Evolutionary conservation across 768 basidiomycete genomes (phyloP).

Genomic region (Suillus tomentosus): DNA sequence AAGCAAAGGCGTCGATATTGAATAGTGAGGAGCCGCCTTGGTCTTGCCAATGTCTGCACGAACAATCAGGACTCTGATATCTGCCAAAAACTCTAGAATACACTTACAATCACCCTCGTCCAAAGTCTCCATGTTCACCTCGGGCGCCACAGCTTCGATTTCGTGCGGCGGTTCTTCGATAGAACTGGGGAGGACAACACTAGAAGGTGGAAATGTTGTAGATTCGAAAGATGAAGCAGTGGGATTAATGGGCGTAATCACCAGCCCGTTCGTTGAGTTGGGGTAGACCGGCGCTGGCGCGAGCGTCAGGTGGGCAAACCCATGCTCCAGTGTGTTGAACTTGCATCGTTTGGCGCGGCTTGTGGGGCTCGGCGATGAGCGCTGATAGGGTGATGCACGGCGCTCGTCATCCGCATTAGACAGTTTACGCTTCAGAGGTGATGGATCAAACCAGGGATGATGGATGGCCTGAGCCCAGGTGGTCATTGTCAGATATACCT

Average conservation of each 20-base stretch:
- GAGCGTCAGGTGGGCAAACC: slow-evolving; percentile 54
- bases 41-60: not conserved
- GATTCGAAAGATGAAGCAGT: slow-evolving; percentile 8
- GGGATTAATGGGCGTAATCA: slow-evolving; percentile 10
- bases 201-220: slow-evolving; percentile 16
- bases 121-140: slow-evolving; percentile 73
- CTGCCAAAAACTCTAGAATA: too few species aligned
- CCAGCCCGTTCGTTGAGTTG: slow-evolving; percentile 4
- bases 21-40: not conserved
- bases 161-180: slow-evolving; percentile 43
- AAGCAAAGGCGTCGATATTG: slow-evolving; percentile 43
- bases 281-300: slow-evolving; percentile 6
- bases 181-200: slow-evolving; percentile 35
- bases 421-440: slow-evolving; percentile 43
- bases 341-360: slow-evolving; percentile 52
- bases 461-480: slow-evolving; percentile 38
- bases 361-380: slow-evolving; percentile 44
- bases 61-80: not conserved
- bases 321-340: slow-evolving; percentile 53
- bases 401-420: slow-evolving; percentile 23
- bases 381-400: slow-evolving; percentile 14
- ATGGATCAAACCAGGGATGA: slow-evolving; percentile 48
- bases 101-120: slow-evolving; percentile 65
- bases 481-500: slow-evolving; percentile 26
- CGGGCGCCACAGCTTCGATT: slow-evolving; percentile 37